phyloP scores from a whole-genome alignment of 1,139 yeast species.

The Pichia sp. region DNA sequence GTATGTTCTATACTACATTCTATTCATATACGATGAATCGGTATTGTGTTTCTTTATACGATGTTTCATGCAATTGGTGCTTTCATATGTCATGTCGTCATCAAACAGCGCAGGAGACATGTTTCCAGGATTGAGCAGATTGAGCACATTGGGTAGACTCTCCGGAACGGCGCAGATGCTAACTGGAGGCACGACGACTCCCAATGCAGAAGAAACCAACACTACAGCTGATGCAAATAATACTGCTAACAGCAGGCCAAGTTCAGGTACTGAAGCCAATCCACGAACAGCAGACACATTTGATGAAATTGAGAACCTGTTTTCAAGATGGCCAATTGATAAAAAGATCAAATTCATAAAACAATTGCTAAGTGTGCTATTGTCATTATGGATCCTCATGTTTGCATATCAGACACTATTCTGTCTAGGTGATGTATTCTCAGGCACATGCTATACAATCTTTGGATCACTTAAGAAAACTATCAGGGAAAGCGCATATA shows the following conservation, averaged over 20 bases:
- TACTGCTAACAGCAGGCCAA: background rate
- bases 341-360: conserved; percentile 9
- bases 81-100: conserved; percentile 7
- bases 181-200: background rate
- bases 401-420: conserved; percentile 30
- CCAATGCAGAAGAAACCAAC: background rate
- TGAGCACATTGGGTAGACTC: conserved; percentile 3
- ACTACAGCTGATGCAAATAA: background rate
- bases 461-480: conserved; percentile 11
- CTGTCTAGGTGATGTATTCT: conserved; percentile 14
- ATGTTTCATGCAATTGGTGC: conserved; percentile 12
- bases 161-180: background rate
- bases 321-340: conserved; percentile 6
- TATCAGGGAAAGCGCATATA: conserved; percentile 20
- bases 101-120: conserved; percentile 2
- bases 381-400: conserved; percentile 20
- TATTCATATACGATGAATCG: conserved; percentile 16
- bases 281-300: background rate
- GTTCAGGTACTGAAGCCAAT: background rate
- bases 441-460: conserved; percentile 4
- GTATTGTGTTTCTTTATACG: conserved; percentile 7
- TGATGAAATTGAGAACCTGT: conserved; percentile 3
- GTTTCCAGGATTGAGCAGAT: conserved; percentile 9
- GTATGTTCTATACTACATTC: conserved; percentile 10
- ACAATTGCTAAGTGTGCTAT: conserved; percentile 14